These are phyloP conservation scores for Salicornia ramosissima DNA, from an alignment of 148 eudicot species.

Conservation along the genomic window DNA sequence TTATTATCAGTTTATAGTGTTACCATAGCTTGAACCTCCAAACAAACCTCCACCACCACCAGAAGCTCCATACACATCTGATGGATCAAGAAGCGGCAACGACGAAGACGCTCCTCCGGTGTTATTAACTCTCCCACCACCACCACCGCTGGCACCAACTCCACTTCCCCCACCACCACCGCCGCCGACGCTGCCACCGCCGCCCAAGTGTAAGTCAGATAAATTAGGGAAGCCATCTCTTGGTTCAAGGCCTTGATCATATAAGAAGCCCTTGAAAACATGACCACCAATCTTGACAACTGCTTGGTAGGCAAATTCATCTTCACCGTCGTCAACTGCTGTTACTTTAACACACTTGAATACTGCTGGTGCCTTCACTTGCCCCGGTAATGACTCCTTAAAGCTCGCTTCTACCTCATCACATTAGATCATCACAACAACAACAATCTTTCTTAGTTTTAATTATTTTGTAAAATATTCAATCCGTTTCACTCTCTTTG, in stretches of 20 bases:
- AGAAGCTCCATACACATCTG: slow-evolving; percentile 45
- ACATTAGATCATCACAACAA: slow-evolving; percentile 13
- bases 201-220: slow-evolving; percentile 81
- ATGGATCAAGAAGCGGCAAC: slow-evolving; percentile 41
- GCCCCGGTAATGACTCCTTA: slow-evolving; percentile 72
- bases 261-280: slow-evolving; percentile 81
- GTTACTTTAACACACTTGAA: slow-evolving; percentile 85
- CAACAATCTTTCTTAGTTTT: no score
- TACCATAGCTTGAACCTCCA: slow-evolving; percentile 69
- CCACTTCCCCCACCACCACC: slow-evolving; percentile 30
- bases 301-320: slow-evolving; percentile 84
- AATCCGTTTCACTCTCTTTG: no score
- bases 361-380: slow-evolving; percentile 79
- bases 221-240: slow-evolving; percentile 65
- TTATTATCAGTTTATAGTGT: slow-evolving; percentile 42
- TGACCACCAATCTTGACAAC: slow-evolving; percentile 76
- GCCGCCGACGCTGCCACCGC: slow-evolving; percentile 23
- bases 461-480: no score
- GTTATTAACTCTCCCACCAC: slow-evolving; percentile 32
- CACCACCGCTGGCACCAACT: slow-evolving; percentile 29
- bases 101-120: slow-evolving; percentile 30
- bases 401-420: slow-evolving; percentile 54
- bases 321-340: slow-evolving; percentile 73
- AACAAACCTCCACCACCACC: slow-evolving; percentile 45
- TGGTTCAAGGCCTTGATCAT: slow-evolving; percentile 75